Base-by-base conservation (phyloP, 176 grass and related monocot genomes). In the Avena sativa region DNA sequence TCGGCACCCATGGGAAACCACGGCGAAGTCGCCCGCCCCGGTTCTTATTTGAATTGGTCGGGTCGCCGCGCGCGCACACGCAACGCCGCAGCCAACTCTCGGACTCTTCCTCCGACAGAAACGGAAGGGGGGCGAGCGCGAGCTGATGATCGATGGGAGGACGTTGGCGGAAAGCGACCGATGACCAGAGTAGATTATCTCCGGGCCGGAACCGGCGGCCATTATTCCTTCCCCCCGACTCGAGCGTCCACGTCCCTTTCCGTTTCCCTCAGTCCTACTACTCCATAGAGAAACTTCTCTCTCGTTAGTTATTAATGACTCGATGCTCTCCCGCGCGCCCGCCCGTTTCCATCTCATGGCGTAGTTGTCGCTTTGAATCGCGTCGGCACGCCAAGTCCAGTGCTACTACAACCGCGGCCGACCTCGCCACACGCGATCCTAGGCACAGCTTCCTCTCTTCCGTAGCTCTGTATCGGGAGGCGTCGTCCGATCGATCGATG, bases 101-200 rank as follows among this genome's bases (percentile, higher is more conserved):
- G 25, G 2, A 25, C 62, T 65, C 62, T 10, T 67, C 13, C 5
- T 17, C 64, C 21, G 59, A 59, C 20, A 5, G 51, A 77, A 46
- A 62, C 84, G 72, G 61, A 53, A 66, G 26, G 40, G 71, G 23
- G 46, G 11, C 61, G 53, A 26, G 55, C 46, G 15, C 61, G 53
- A 26, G 55, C 46, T 74, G 53, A 17, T 78, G 82, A 51, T 71
- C 21, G 46, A 13, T 12, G 8, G 10, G 49, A 0, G 20, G 20
- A 12, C 30, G 71, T 25, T 26, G 47, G 43, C 63, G 11, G 83
- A 84, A 2, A 68, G 43, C 84, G 65, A 34, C 17, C 19, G 55
- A 3, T 32, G 64, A 71, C 60, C 72, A 72, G 63, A 90, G n/a
- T 73, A 87, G 73, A 86, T 87, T 87, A 87, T 90, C 84, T 30